Evolutionary conservation across 257 asterid genomes (phyloP).

Genomic region (Craterostigma plantagineum): DNA sequence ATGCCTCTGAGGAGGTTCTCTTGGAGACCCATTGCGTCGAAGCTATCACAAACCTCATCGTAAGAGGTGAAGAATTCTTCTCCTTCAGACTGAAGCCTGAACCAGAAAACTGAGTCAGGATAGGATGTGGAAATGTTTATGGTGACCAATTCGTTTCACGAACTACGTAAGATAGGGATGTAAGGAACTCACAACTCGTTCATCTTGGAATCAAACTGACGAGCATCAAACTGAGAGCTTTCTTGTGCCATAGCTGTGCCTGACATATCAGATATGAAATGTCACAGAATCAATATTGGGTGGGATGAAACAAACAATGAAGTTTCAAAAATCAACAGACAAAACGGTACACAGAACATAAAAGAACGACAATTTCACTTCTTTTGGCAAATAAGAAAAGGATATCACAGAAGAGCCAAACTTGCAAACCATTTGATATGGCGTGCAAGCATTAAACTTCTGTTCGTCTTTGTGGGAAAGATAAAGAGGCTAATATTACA

Average conservation of each 20-base stretch:
- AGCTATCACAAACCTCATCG: slow-evolving; percentile 37
- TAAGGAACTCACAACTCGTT: slow-evolving; percentile 30
- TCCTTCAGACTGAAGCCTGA: slow-evolving; percentile 36
- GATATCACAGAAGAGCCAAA: slow-evolving; percentile 40
- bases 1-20: slow-evolving; percentile 52
- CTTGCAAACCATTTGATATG: slow-evolving; percentile 24
- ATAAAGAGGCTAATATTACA: slow-evolving; percentile 7
- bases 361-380: neutral
- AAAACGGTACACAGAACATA: neutral
- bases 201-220: slow-evolving; percentile 51
- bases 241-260: slow-evolving; percentile 39
- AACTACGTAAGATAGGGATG: neutral
- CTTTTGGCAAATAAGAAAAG: neutral
- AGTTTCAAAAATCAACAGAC: neutral
- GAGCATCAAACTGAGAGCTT: slow-evolving; percentile 55
- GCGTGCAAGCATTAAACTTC: slow-evolving; percentile 45
- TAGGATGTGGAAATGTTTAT: no score
- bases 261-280: neutral
- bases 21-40: slow-evolving; percentile 38
- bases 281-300: neutral
- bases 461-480: slow-evolving; percentile 18
- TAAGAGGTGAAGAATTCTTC: slow-evolving; percentile 34
- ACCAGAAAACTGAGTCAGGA: slow-evolving; percentile 2
- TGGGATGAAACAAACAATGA: neutral
- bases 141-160: neutral